Conservation (phyloP, 2,329 filamentous ascomycete genomes). For the Bertia moriformis region DNA sequence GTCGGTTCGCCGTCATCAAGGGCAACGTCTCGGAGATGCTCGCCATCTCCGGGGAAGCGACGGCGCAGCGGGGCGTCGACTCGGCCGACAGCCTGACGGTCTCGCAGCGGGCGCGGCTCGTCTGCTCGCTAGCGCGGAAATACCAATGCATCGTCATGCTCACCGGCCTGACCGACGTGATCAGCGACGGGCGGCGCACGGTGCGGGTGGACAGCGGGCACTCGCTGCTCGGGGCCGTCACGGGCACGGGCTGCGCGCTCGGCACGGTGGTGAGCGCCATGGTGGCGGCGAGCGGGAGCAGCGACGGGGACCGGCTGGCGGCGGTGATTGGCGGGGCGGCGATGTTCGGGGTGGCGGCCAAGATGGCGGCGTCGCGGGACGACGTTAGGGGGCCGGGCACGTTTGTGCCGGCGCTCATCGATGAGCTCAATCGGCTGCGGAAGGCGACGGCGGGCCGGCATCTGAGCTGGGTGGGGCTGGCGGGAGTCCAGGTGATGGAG, state of each 20-base stretch:
- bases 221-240: constrained; percentile 52
- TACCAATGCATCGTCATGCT: constrained; percentile 65
- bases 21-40: constrained; percentile 83
- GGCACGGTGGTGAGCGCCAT: constrained; percentile 70
- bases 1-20: constrained; percentile 80
- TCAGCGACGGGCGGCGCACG: constrained; percentile 60
- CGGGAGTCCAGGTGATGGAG: too few species aligned
- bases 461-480: too few species aligned
- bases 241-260: constrained; percentile 72
- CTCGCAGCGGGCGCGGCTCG: constrained; percentile 45
- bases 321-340: constrained; percentile 61
- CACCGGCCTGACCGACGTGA: constrained; percentile 65
- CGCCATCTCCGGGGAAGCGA: constrained; percentile 46
- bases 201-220: constrained; percentile 66
- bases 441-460: too few species aligned
- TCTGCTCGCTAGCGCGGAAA: constrained; percentile 48
- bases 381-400: constrained; percentile 68
- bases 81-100: constrained; percentile 40
- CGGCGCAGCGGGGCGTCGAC: constrained; percentile 74
- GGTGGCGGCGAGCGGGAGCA: constrained; percentile 39
- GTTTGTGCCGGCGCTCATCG: constrained; percentile 74
- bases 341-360: constrained; percentile 63
- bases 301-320: constrained; percentile 45
- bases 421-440: too few species aligned
- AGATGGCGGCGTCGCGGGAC: constrained; percentile 47